A percentile compares a stretch with the other conserved stretches of the same genome.
Conservation (phyloP, 768 basidiomycete genomes). For the Tylopilus sp. region DNA sequence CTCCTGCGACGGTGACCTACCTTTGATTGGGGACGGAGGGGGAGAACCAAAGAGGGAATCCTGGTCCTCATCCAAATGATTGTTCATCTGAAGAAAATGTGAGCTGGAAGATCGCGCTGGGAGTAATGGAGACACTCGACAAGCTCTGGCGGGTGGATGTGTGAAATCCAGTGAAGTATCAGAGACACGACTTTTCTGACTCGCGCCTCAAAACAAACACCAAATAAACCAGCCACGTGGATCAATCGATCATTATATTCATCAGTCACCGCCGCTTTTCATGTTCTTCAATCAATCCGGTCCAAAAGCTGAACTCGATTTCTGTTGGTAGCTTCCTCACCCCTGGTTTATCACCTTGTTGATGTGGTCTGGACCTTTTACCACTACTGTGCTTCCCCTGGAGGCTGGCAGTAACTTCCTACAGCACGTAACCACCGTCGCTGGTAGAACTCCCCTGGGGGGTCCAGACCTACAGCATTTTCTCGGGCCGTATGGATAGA, state of each 20-base stretch:
- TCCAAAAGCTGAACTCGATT: too few species aligned
- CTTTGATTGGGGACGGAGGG: conserved; percentile 66
- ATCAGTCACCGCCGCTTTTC: too few species aligned
- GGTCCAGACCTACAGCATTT: conserved; percentile 8
- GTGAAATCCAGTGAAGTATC: too few species aligned
- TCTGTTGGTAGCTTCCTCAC: too few species aligned
- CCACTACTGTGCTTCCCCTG: too few species aligned
- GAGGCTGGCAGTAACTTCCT: neutral
- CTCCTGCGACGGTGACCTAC: conserved; percentile 71
- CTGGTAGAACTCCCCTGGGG: neutral
- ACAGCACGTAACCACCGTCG: conserved; percentile 6
- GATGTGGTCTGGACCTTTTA: too few species aligned
- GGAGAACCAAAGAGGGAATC: conserved; percentile 82
- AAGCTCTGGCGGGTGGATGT: neutral
- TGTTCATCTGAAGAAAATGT: conserved; percentile 22
- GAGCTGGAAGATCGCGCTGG: conserved; percentile 10
- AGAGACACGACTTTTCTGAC: too few species aligned
- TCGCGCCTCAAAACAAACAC: neutral
- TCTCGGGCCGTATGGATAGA: neutral
- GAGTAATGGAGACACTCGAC: conserved; percentile 19
- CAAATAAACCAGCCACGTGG: too few species aligned
- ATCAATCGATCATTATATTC: too few species aligned
- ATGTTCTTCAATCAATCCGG: too few species aligned
- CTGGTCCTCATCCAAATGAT: conserved; percentile 37
- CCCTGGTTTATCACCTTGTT: too few species aligned